These are phyloP conservation scores for Cocos nucifera DNA, from an alignment of 176 grass and related monocot species.

Conservation along the genomic window DNA sequence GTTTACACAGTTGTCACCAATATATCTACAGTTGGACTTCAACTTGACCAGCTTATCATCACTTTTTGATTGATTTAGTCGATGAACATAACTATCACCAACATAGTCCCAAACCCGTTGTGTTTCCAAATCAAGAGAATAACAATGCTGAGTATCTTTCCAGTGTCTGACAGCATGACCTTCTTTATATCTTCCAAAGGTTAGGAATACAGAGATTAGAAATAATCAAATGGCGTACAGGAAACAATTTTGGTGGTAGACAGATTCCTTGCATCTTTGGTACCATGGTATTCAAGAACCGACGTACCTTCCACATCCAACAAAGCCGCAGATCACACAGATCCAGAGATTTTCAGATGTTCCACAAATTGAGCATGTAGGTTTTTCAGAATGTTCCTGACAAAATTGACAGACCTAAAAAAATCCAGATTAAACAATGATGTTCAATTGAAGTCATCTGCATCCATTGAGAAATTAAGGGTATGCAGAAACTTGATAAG, in stretches of 20 bases:
- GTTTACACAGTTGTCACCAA: constrained; percentile 29
- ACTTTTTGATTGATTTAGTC: constrained; percentile 86
- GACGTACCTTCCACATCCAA: constrained; percentile 91
- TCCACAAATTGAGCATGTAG: constrained; percentile 85
- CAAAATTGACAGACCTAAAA: constrained; percentile 86
- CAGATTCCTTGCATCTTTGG: too few species aligned
- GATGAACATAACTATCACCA: constrained; percentile 86
- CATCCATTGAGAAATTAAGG: too few species aligned
- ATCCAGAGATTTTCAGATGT: constrained; percentile 92
- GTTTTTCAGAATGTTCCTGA: constrained; percentile 69
- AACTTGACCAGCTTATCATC: constrained; percentile 53
- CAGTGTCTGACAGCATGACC: constrained; percentile 90
- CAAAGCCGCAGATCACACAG: constrained; percentile 95
- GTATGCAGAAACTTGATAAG: too few species aligned
- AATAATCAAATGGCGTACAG: too few species aligned
- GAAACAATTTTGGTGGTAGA: too few species aligned
- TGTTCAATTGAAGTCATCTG: too few species aligned
- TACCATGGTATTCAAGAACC: background rate
- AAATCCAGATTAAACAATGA: constrained; percentile 1
- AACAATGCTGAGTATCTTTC: constrained; percentile 91
- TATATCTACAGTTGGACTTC: constrained; percentile 46
- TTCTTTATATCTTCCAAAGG: constrained; percentile 64
- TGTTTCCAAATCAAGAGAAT: constrained; percentile 87
- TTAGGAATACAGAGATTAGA: too few species aligned
- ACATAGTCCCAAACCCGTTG: constrained; percentile 96